Base-by-base conservation (phyloP, 805 yeast genomes). In the Nakazawaea molendinolei region DNA sequence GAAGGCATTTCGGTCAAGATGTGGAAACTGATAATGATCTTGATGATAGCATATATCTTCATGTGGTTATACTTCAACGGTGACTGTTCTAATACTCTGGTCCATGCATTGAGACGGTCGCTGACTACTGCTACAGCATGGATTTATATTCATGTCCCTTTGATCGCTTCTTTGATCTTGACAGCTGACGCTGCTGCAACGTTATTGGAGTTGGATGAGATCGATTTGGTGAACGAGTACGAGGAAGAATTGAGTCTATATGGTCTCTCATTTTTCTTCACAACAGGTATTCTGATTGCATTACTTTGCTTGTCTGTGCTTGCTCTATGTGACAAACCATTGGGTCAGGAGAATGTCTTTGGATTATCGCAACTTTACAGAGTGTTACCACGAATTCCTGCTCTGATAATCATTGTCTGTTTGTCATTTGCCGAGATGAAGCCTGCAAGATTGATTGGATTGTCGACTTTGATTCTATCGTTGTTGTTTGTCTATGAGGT, bases 171-270 rank as follows among this genome's bases (percentile, higher is more conserved):
- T 1, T 50, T 76, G 34, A 63, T 75, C 22, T 57, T 76, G 22
- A 69, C 75, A 20, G 83, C 81, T 2, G 81, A 76, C 55, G 67
- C 80, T 3, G 77, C 72, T 14, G 74, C 72, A 2, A 76, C 72
- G 17, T 47, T 75, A 36, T 54, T 64, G 9, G 46, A 52, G 16
- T 31, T 56, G 14, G 61, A 59, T 17, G 53, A 46, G 10, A 46
- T 38, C 28, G 26, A 18, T 10, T n/a, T 23, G 27, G n/a, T 4
- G 28, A 31, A 23, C n/a, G 36, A 28, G 5, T 56, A 48, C 17
- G 65, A 60, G 14, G 60, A 51, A 23, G 67, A 58, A 34, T 46
- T 53, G 3, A 51, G 47, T 29, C 44, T 59, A 38, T 55, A 59
- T 32, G 76, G 71, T 2, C 54, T 73, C 10, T 49, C 71, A 16